Evolutionary conservation across 805 yeast genomes (phyloP).

Genomic region (Zygotorulaspora sp.): DNA sequence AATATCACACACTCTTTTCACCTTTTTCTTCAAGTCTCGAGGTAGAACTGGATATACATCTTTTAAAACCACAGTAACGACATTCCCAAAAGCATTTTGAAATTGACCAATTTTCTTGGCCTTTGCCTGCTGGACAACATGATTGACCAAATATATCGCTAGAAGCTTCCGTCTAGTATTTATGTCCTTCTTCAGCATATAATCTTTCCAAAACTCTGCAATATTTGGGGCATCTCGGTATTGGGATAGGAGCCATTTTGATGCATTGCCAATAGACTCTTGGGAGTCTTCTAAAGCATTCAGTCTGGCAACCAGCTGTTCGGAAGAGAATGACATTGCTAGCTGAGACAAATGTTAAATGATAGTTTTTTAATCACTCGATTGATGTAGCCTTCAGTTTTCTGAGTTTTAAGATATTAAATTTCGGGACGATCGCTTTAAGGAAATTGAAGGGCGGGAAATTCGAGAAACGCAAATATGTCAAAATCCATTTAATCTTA

Average conservation of each 20-base stretch:
- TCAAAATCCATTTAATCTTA: too few species aligned
- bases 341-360: too few species aligned
- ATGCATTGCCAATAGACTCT: slow-evolving; percentile 32
- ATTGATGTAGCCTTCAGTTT: too few species aligned
- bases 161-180: slow-evolving; percentile 31
- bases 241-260: slow-evolving; percentile 33
- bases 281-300: slow-evolving; percentile 33
- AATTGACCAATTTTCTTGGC: slow-evolving; percentile 30
- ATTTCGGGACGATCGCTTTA: too few species aligned
- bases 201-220: slow-evolving; percentile 28
- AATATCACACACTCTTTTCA: slow-evolving; percentile 56
- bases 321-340: slow-evolving; percentile 29
- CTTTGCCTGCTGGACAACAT: slow-evolving; percentile 35
- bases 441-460: too few species aligned
- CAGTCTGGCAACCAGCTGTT: slow-evolving; percentile 26
- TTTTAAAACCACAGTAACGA: slow-evolving; percentile 35
- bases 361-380: too few species aligned
- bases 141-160: slow-evolving; percentile 32
- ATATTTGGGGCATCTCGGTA: slow-evolving; percentile 25
- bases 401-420: too few species aligned
- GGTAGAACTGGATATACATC: slow-evolving; percentile 37
- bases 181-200: slow-evolving; percentile 21
- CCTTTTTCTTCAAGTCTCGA: slow-evolving; percentile 45
- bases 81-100: slow-evolving; percentile 27
- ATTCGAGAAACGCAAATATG: too few species aligned